phyloP scores from a whole-genome alignment of 768 basidiomycete species.

The Phaeolepiota aurea region DNA sequence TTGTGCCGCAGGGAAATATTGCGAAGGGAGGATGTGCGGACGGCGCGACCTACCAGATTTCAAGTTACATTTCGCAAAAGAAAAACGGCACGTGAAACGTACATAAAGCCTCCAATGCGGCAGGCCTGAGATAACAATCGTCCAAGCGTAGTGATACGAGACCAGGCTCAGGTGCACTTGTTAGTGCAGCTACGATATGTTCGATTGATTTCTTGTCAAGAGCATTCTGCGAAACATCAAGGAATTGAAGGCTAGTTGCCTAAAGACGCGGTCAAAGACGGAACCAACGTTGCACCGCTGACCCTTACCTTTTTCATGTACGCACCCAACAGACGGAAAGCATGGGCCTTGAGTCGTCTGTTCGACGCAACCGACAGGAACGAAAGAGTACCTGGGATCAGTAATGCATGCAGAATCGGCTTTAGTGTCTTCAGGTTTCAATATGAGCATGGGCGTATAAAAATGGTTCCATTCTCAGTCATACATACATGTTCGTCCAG shows the following conservation, averaged over 20 bases:
- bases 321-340: conserved; percentile 73
- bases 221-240: conserved; percentile 82
- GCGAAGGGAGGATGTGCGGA: conserved; percentile 75
- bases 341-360: conserved; percentile 63
- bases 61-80: background rate
- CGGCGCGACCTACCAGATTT: conserved; percentile 52
- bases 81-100: conserved; percentile 19
- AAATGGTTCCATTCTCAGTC: too few species aligned
- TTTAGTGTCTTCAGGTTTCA: conserved; percentile 55
- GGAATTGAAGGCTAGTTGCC: conserved; percentile 73
- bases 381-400: conserved; percentile 74
- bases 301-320: conserved; percentile 70
- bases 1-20: conserved; percentile 91
- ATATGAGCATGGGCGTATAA: background rate
- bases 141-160: conserved; percentile 82
- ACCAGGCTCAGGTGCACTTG: conserved; percentile 41
- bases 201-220: conserved; percentile 84
- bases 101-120: conserved; percentile 77
- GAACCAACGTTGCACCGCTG: background rate
- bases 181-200: conserved; percentile 65
- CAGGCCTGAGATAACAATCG: conserved; percentile 71
- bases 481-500: conserved; percentile 68
- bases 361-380: conserved; percentile 86
- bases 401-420: conserved; percentile 81
- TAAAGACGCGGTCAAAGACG: too few species aligned